Evolutionary conservation across 257 asterid genomes (phyloP).

Genomic region (Nemophila menziesii): DNA sequence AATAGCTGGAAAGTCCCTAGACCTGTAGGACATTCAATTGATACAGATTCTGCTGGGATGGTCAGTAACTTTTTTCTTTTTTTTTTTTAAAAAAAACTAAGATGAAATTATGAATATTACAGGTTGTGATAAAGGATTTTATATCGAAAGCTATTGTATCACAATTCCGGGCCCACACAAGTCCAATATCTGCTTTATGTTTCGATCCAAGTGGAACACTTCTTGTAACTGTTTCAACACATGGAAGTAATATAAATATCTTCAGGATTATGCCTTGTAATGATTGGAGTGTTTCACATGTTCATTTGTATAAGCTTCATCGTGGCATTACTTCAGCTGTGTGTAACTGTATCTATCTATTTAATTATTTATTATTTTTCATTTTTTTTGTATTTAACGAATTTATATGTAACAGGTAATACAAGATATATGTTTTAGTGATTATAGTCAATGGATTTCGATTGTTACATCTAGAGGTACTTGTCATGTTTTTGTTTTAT

Average conservation of each 20-base stretch:
- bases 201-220: slow-evolving; percentile 47
- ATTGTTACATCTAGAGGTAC: slow-evolving; percentile 36
- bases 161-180: slow-evolving; percentile 38
- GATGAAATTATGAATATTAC: slow-evolving; percentile 12
- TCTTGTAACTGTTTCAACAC: slow-evolving; percentile 38
- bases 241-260: slow-evolving; percentile 40
- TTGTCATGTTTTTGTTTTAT: slow-evolving; percentile 35
- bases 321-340: slow-evolving; percentile 50
- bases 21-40: slow-evolving; percentile 22
- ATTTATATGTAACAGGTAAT: slow-evolving; percentile 25
- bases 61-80: slow-evolving; percentile 15
- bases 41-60: slow-evolving; percentile 34
- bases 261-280: slow-evolving; percentile 30
- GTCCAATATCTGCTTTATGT: slow-evolving; percentile 38
- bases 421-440: slow-evolving; percentile 40
- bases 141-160: slow-evolving; percentile 26
- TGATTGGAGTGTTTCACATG: slow-evolving; percentile 34
- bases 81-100: background rate
- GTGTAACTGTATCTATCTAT: slow-evolving; percentile 9
- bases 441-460: slow-evolving; percentile 40
- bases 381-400: background rate
- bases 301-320: slow-evolving; percentile 37
- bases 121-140: slow-evolving; percentile 36
- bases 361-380: background rate
- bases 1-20: slow-evolving; percentile 33